A percentile compares a stretch with the other conserved stretches of the same genome.
These are phyloP conservation scores for Fraxinus cuspidata DNA, from an alignment of 257 asterid genomes.

Conservation along the genomic window DNA sequence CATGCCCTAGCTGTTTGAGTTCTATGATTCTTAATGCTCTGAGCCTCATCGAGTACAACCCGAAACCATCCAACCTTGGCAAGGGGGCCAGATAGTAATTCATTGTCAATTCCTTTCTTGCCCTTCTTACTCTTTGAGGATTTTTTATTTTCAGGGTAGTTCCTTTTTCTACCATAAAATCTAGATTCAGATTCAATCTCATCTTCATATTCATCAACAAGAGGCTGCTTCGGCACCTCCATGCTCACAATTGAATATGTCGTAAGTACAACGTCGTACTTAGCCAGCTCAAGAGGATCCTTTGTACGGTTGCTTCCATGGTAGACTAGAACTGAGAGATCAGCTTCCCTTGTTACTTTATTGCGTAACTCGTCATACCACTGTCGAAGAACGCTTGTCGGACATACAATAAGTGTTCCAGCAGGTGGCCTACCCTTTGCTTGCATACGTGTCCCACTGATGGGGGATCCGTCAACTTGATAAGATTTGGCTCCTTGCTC, in stretches of 20 bases:
- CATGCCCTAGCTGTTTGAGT: slow-evolving; percentile 99
- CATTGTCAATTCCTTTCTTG: slow-evolving; percentile 58
- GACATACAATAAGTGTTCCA: slow-evolving; percentile 97
- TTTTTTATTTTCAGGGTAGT: slow-evolving; percentile 50
- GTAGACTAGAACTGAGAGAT: slow-evolving; percentile 82
- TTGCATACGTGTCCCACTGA: slow-evolving; percentile 34
- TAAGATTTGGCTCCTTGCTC: slow-evolving; percentile 40
- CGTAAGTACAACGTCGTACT: slow-evolving; percentile 90
- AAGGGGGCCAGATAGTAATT: slow-evolving; percentile 76
- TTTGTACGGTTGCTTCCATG: slow-evolving; percentile 89
- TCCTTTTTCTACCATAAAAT: slow-evolving; percentile 60
- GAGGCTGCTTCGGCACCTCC: slow-evolving; percentile 99
- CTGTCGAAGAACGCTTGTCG: slow-evolving; percentile 97
- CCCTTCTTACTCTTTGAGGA: slow-evolving; percentile 61
- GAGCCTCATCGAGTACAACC: slow-evolving; percentile 98
- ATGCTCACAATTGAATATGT: slow-evolving; percentile 96
- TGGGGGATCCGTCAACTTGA: slow-evolving; percentile 36
- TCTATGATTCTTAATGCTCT: slow-evolving; percentile 90
- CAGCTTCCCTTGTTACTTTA: slow-evolving; percentile 80
- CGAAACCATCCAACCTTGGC: slow-evolving; percentile 98
- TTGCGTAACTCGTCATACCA: slow-evolving; percentile 92
- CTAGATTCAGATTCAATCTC: slow-evolving; percentile 41
- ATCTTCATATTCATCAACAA: slow-evolving; percentile 71
- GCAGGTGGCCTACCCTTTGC: slow-evolving; percentile 82
- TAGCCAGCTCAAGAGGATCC: slow-evolving; percentile 83